Percentiles rank a stretch among this genome's conserved stretches.
Evolutionary conservation across 495 filamentous ascomycete species (phyloP).

Genomic region (Neurospora sp.): DNA sequence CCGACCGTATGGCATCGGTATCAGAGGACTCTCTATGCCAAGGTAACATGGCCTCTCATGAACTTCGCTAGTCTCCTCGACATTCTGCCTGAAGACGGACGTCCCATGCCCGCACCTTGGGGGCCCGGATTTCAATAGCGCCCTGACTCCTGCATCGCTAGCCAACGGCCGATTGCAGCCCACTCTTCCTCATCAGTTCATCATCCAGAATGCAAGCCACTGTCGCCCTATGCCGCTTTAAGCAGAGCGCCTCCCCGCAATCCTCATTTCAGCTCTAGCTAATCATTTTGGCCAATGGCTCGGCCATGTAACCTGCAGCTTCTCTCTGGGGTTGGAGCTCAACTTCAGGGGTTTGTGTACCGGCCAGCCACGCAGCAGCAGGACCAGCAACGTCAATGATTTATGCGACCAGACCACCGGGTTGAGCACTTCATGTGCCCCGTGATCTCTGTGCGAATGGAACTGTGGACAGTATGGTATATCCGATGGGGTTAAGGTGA

Average conservation of each 20-base stretch:
- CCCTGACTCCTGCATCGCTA: not conserved
- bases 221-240: not conserved
- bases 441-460: not conserved
- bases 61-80: not conserved
- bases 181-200: not conserved
- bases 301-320: not conserved
- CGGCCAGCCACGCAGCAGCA: not conserved
- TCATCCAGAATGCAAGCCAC: not conserved
- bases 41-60: not conserved
- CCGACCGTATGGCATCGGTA: not conserved
- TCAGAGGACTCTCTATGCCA: not conserved
- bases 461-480: not conserved
- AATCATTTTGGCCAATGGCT: not conserved
- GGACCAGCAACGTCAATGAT: not conserved
- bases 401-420: not conserved
- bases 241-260: not conserved
- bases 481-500: not conserved
- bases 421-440: not conserved
- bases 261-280: not conserved
- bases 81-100: not conserved
- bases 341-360: not conserved
- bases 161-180: not conserved
- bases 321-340: not conserved
- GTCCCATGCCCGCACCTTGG: not conserved
- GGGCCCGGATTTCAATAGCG: not conserved